Base-by-base conservation (phyloP, 225 moss, liverwort and hornwort species). In the Bryoerythrophyllum caledonicum region DNA sequence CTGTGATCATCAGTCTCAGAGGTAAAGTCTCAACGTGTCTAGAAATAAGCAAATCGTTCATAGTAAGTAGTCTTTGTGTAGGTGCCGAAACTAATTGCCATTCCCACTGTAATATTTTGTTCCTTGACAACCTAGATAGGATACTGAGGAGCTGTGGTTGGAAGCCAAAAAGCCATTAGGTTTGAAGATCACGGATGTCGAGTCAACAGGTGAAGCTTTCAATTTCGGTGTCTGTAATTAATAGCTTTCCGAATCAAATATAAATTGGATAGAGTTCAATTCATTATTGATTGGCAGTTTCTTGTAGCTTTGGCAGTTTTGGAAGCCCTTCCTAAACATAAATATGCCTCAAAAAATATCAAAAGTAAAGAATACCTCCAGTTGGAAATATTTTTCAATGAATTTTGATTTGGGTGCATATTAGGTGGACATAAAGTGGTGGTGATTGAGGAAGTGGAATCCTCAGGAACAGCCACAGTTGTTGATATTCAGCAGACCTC, bases 361-460 rank as follows among this genome's bases (percentile, higher is more conserved):
- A 75, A 91, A 83, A 89, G 17, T 17, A 48, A 48, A 16, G 17
- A 48, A 6, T 17, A 6, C 46, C 16, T 48, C 17, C 48, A 17
- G 48, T 48, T 48, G 48, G 48, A 48, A 48, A 17, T 17, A 48
- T 5, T 48, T 6, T 48, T 17, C 48, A 48, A 48, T 48, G 48
- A 48, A 16, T 48, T 48, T 49, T 49, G 1, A 19, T 49, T 26
- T 60, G 25, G 35, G 34, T 76, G 68, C 76, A 68, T 49, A 26
- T 60, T 68, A 91, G 91, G 89, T 82, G 88, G 78, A 65, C 85
- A 73, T 51, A 79, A 54, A 59, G 21, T 51, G 44, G 88, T 94
- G 43, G 90, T 91, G 67, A 82, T 94, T 41, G 82, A 84, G 71
- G 91, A 90, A 76, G 93, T 94, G 53, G 93, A 94, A 76, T 71